Percentiles rank a stretch among this genome's conserved stretches.
Conservation (phyloP, 306 rosid species). For the Citrullus amarus region DNA sequence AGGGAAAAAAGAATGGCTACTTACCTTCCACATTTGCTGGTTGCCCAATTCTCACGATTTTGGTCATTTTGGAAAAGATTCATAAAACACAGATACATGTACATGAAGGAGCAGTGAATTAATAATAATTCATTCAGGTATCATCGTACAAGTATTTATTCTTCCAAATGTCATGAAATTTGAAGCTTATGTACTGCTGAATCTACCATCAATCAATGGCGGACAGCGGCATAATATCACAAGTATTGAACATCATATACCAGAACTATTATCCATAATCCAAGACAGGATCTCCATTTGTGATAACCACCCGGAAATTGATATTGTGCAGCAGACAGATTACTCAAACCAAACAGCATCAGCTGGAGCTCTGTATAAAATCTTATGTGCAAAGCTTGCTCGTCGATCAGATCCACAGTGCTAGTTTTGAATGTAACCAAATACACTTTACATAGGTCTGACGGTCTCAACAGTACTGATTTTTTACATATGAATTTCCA, state of each 20-base stretch:
- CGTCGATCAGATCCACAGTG: neutral
- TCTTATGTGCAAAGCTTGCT: neutral
- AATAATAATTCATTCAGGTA: neutral
- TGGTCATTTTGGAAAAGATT: neutral
- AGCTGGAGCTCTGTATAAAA: neutral
- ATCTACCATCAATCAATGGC: neutral
- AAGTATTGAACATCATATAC: neutral
- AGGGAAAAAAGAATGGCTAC: neutral
- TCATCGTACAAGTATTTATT: neutral
- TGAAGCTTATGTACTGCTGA: neutral
- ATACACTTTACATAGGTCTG: neutral
- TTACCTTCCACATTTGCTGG: neutral
- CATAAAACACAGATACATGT: neutral
- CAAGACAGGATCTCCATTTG: neutral
- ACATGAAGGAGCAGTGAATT: neutral
- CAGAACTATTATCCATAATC: neutral
- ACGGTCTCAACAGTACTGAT: neutral
- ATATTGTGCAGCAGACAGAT: neutral
- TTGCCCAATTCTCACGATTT: neutral
- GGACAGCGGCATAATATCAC: neutral
- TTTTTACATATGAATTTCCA: neutral
- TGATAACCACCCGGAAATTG: neutral
- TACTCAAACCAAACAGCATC: neutral
- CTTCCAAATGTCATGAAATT: neutral
- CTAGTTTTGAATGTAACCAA: neutral